These are phyloP conservation scores for Phylloporus scabripes DNA, from an alignment of 768 basidiomycete species.

Conservation along the genomic window DNA sequence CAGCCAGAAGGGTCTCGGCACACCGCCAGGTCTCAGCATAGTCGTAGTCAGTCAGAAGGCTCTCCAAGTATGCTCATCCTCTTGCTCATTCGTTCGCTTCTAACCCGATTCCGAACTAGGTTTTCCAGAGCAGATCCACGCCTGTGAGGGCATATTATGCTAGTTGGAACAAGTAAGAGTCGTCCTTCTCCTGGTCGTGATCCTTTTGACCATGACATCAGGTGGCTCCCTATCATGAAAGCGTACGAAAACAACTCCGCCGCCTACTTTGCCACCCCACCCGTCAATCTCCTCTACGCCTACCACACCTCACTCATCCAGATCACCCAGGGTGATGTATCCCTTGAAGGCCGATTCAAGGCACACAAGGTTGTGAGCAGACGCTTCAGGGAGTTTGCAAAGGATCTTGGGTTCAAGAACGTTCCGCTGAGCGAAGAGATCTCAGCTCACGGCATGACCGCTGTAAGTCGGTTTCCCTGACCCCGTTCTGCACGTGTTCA, in stretches of 20 bases:
- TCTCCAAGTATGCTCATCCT: constrained; percentile 42
- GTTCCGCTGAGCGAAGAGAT: constrained; percentile 57
- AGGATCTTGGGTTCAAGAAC: constrained; percentile 64
- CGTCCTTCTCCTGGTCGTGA: background rate
- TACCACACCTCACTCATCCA: constrained; percentile 73
- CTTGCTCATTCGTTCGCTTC: background rate
- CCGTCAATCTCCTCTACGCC: constrained; percentile 91
- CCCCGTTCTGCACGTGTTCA: background rate
- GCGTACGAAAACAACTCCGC: constrained; percentile 79
- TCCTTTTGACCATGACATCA: constrained; percentile 21
- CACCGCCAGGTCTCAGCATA: constrained; percentile 90
- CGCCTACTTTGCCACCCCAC: constrained; percentile 93
- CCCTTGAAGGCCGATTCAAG: constrained; percentile 73
- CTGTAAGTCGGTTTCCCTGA: constrained; percentile 40
- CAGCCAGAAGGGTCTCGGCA: constrained; percentile 88
- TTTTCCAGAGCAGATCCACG: constrained; percentile 25
- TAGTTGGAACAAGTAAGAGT: constrained; percentile 72
- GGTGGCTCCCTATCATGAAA: constrained; percentile 92
- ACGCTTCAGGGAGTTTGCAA: constrained; percentile 63
- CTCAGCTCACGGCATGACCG: constrained; percentile 94
- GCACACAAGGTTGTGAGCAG: constrained; percentile 65
- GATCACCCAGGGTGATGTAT: constrained; percentile 58
- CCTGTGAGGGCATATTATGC: constrained; percentile 80
- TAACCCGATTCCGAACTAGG: background rate
- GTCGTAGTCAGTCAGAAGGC: constrained; percentile 77